Conservation (phyloP, 345 rosid species). For the Populus tremula region DNA sequence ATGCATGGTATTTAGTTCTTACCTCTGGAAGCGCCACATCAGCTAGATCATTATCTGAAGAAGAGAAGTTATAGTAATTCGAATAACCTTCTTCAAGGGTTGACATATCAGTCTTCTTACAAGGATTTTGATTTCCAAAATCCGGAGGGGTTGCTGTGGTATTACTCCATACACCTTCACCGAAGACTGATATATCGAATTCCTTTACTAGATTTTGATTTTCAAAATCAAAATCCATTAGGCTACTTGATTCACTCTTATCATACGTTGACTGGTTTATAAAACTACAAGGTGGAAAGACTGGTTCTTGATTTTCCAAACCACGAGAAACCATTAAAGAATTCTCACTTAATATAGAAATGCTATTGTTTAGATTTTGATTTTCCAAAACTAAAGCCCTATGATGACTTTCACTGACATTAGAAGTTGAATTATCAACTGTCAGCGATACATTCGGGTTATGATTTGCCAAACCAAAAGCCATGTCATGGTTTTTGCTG, state of each 20-base stretch:
- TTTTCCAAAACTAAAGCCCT: background rate
- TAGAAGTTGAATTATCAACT: too few species aligned
- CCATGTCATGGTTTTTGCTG: too few species aligned
- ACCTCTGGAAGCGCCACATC: background rate
- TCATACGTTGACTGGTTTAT: background rate
- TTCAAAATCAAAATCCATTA: background rate
- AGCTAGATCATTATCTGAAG: background rate
- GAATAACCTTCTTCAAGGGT: background rate
- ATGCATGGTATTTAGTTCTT: background rate
- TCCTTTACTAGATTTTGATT: background rate
- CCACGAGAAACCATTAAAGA: background rate
- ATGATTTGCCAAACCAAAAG: background rate
- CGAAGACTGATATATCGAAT: background rate
- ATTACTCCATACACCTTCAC: background rate
- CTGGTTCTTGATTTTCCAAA: background rate
- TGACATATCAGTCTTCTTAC: conserved; percentile 6
- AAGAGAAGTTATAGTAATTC: background rate
- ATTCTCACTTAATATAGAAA: background rate
- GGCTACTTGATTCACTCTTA: background rate
- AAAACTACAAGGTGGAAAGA: background rate
- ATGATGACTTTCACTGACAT: too few species aligned
- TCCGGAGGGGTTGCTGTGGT: background rate
- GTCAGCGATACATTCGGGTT: background rate
- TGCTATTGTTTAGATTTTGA: background rate
- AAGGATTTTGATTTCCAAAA: conserved; percentile 15